Evolutionary conservation across 371 early-diverging fungal genomes (phyloP), one percentile per base, ranked within the genome.

Genomic region (Rhizopus sp.): DNA sequence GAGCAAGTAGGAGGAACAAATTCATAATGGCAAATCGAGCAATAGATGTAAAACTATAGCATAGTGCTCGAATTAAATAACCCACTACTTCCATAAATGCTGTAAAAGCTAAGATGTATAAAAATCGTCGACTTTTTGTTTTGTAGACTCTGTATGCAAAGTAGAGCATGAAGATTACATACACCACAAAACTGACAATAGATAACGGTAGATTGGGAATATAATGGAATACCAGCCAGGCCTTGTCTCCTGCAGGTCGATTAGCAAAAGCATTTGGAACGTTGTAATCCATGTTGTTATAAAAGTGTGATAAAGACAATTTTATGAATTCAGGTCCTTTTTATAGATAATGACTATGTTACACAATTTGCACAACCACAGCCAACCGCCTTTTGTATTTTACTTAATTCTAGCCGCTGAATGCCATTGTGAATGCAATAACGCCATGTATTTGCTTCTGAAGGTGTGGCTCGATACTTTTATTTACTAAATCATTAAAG

Each of bases 71-170:
- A 13, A 72, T 31, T 0, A 52, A 58, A 42, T 69, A 77, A 3
- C 77, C 77, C 7, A 72, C 16, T 2, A 64, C 51, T 31, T 76
- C 77, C 42, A 63, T 50, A 5, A 76, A 31, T 4, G 73, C 70
- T 0, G 77, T 77, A 4, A 42, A 51, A 5, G 68, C 41, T 32
- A 77, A 51, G 13, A 77, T 62, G 30, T 72, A 61, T 31, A 77
- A 15, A 23, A 60, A 64, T 23, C 45, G 48, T 6, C 47, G 55
- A 23, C 60, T 59, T 40, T 55, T 59, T 9, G 56, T 31, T 9
- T n/a, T 8, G 5, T 41, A 55, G 46, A 59, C 44, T 6, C 56
- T 49, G 16, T 44, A 33, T 0, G 50, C 33, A 10, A 63, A 46
- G 34, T 44, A 59, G 12, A 63, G 13, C 13, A 45, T 31, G 15